Base-by-base conservation (phyloP, 23 red algal genomes). In the Gracilaria vermiculophylla region DNA sequence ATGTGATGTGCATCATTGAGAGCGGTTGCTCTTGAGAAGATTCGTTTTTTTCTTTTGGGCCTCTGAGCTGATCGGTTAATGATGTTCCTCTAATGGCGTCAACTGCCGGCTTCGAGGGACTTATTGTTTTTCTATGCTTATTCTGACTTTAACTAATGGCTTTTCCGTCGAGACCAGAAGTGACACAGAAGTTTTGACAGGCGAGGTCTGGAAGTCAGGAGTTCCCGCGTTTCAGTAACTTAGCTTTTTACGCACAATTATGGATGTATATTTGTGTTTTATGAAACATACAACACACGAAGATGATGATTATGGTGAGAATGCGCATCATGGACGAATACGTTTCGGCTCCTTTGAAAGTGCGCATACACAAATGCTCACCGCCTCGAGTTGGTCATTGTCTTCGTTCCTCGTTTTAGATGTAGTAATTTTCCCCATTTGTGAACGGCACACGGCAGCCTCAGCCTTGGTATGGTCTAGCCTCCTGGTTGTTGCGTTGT, bases 181-280 rank as follows among this genome's bases (percentile, higher is more conserved):
- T 73, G 67, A 34, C 36, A 73, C 67, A 48, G 13, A 15, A 73
- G 67, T 73, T 73, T 73, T 73, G 67, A 20, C 67, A 45, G 67
- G 67, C 42, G 67, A 73, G 67, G 67, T 73, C 67, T 73, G 67
- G 67, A 73, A 73, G 67, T 73, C 67, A 73, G 67, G 67, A 73
- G 64, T 36, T 73, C 67, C 67, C 67, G 67, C 37, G 67, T 73
- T 73, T 73, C 67, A 73, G 67, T 48, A 37, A 73, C 42, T 73
- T 40, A 25, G 24, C 42, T 41, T 70, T n/a, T 42, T 13, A 73
- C 42, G 42, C 17, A 23, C 36, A 42, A 45, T 47, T 73, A 28
- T 73, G 67, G 67, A 47, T 73, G 67, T 48, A 64, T 73, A 73
- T 45, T 73, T 73, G 67, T 42, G 36, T 73, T 73, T 45, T 48